Evolutionary conservation across 345 rosid species (phyloP), one percentile per base, ranked within the genome.

Genomic region (Heritiera littoralis): DNA sequence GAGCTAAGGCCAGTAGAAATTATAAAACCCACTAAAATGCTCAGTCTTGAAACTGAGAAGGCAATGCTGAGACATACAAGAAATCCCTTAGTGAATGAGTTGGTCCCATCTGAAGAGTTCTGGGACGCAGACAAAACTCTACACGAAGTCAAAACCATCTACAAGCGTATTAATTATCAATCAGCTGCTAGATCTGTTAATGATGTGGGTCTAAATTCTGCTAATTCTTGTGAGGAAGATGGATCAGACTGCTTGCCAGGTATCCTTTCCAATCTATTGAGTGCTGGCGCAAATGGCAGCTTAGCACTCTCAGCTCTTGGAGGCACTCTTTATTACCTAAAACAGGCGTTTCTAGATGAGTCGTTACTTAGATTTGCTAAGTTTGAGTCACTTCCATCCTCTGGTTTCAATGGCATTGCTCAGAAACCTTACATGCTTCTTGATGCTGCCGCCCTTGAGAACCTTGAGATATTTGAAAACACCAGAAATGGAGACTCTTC

Each of bases 401-500:
- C 90, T 83, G 89, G 85, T 70, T 90, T 88, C 64, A 65, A 85
- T 79, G 81, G 86, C 78, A 70, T 86, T 85, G 81, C 88, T 60
- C 88, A 87, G 89, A 91, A 88, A 75, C 90, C 94, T 51, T 89
- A 93, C 83, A 89, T 94, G 92, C 87, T 94, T 86, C 97, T 96
- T 79, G 98, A 96, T 91, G 97, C 99, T 81, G 89, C 98, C 81
- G 99, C 98, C 63, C 80, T 96, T 49, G 99, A 96, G 80, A 96
- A 94, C 90, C 98, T 96, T 80, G 99, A 96, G 85, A 87, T 96
- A 83, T 96, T 94, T 87, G 98, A 96, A 89, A 96, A 96, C 88
- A 92, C 86, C 87, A 87, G 85, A 87, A 90, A 89, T 78, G 98
- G 98, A 81, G 95, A 88, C 79, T 70, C 88, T 80, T 89, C 92